These are phyloP conservation scores for Sarcocystis neurona DNA, from an alignment of 169 alveolate species.

Conservation along the genomic window DNA sequence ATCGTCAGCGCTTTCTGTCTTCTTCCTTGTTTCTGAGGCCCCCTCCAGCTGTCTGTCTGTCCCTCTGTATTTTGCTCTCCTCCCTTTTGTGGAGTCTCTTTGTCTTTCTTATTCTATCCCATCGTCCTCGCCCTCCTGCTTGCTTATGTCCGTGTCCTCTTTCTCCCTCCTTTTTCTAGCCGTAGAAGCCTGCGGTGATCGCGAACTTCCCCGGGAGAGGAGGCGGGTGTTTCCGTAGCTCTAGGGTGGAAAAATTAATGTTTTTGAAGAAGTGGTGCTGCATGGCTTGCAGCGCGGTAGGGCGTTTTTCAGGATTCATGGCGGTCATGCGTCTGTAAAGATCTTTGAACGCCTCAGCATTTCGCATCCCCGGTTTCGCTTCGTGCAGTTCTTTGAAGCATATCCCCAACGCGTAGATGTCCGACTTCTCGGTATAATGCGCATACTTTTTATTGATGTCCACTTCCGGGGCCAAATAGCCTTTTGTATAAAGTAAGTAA, in stretches of 20 bases:
- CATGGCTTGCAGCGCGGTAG: background rate
- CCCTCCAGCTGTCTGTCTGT: too few relatives aligned
- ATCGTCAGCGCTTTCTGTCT: too few relatives aligned
- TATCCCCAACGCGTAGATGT: background rate
- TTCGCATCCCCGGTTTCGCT: background rate
- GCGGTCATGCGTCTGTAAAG: background rate
- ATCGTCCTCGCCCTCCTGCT: too few relatives aligned
- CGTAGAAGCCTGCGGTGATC: background rate
- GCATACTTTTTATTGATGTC: background rate
- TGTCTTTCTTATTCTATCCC: too few relatives aligned
- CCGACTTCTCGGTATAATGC: background rate
- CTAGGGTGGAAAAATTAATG: background rate
- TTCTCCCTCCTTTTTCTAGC: too few relatives aligned
- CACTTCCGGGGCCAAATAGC: slow-evolving; percentile 12
- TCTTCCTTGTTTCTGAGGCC: too few relatives aligned
- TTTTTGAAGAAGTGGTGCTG: background rate
- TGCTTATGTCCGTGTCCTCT: too few relatives aligned
- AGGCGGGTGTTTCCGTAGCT: background rate
- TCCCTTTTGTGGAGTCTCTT: too few relatives aligned
- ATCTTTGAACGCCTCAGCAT: background rate
- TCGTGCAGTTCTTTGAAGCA: background rate
- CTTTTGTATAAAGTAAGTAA: background rate
- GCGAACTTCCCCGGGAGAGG: slow-evolving; percentile 13
- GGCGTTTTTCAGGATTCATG: background rate
- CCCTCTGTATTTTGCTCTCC: too few relatives aligned